Conservation (phyloP, 1,284 basidiomycete species). For the Ustilago xerochloae region DNA sequence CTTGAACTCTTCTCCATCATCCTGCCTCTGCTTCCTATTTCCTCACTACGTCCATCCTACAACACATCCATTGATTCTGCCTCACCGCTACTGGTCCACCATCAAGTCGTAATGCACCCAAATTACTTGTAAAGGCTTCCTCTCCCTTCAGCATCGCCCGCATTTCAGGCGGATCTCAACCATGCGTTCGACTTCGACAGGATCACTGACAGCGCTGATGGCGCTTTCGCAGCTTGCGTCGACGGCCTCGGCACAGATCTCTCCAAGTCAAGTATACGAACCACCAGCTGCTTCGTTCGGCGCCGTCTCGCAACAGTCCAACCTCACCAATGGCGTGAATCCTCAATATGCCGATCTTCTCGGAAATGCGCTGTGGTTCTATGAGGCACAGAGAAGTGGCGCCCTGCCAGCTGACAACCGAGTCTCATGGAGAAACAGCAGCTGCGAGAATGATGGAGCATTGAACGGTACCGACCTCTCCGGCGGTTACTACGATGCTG, state of each 20-base stretch:
- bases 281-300: conserved; percentile 33
- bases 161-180: neutral
- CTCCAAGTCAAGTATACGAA: conserved; percentile 22
- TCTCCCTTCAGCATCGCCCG: too few relatives aligned
- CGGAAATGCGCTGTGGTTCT: conserved; percentile 85
- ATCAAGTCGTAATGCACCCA: too few relatives aligned
- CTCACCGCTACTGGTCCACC: too few relatives aligned
- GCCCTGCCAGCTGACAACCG: conserved; percentile 77
- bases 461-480: conserved; percentile 80
- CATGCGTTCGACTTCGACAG: conserved; percentile 11
- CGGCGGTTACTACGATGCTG: conserved; percentile 92
- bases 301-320: conserved; percentile 24
- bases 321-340: conserved; percentile 40
- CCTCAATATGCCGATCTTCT: conserved; percentile 82
- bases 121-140: too few relatives aligned
- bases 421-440: conserved; percentile 87
- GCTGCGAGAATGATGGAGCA: conserved; percentile 79
- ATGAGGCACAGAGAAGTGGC: conserved; percentile 88
- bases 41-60: too few relatives aligned
- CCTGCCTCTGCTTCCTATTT: too few relatives aligned
- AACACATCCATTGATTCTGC: too few relatives aligned
- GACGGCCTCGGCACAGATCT: conserved; percentile 25
- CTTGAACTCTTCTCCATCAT: too few relatives aligned
- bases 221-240: conserved; percentile 7
- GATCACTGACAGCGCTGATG: neutral